Evolutionary conservation across 257 asterid species (phyloP).

Genomic region (Jasminum sambac): DNA sequence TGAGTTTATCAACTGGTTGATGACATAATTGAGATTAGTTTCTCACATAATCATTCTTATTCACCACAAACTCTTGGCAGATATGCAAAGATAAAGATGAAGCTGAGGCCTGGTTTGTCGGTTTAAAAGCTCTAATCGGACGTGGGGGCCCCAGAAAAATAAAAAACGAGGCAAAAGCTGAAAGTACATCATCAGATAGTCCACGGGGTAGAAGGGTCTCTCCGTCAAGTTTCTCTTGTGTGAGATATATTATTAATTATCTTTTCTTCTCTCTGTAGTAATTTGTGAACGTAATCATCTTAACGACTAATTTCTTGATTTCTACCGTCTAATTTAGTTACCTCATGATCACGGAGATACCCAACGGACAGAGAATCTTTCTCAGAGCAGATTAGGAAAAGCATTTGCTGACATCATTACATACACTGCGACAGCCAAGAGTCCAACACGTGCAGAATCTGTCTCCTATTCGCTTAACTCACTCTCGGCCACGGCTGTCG

Average conservation of each 20-base stretch:
- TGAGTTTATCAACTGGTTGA: slow-evolving; percentile 38
- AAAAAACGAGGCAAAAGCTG: slow-evolving; percentile 52
- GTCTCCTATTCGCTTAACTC: slow-evolving; percentile 27
- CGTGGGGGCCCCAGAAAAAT: slow-evolving; percentile 49
- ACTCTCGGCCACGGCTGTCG: slow-evolving; percentile 39
- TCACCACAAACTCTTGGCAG: slow-evolving; percentile 35
- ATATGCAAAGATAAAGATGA: slow-evolving; percentile 97
- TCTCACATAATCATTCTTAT: slow-evolving; percentile 12
- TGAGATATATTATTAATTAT: slow-evolving; percentile 33
- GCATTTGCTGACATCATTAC: slow-evolving; percentile 72
- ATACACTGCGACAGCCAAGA: slow-evolving; percentile 60
- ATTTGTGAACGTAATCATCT: neutral
- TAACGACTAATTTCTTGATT: slow-evolving; percentile 9
- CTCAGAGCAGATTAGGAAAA: slow-evolving; percentile 70
- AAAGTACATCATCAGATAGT: slow-evolving; percentile 42
- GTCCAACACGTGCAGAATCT: slow-evolving; percentile 40
- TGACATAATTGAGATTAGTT: neutral
- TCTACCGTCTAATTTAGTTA: slow-evolving; percentile 25
- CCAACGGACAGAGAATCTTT: slow-evolving; percentile 41
- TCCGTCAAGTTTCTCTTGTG: slow-evolving; percentile 42
- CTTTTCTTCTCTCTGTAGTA: slow-evolving; percentile 12
- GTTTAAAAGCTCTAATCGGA: slow-evolving; percentile 72
- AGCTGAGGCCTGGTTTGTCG: slow-evolving; percentile 91
- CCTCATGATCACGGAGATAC: slow-evolving; percentile 57
- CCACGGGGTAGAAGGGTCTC: slow-evolving; percentile 46